These are phyloP conservation scores for Balansia obtecta DNA, from an alignment of 2,329 filamentous ascomycete genomes.

Conservation along the genomic window DNA sequence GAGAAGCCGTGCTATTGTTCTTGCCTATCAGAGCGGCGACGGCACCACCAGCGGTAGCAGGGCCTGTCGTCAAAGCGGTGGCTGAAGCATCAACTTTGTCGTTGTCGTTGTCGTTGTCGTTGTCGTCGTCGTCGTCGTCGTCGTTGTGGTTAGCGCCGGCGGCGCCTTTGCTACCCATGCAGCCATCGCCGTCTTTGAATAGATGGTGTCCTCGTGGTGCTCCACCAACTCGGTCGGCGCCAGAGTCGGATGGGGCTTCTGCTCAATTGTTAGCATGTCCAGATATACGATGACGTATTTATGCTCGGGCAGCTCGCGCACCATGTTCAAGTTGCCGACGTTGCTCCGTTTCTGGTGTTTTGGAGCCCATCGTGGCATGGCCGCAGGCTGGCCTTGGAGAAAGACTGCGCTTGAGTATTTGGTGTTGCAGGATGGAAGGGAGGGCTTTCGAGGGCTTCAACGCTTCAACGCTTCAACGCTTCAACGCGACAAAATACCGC, in stretches of 20 bases:
- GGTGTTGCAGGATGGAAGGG: background rate
- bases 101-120: no score
- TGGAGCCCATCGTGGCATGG: conserved; percentile 6
- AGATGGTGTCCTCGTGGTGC: conserved; percentile 28
- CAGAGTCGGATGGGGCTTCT: conserved; percentile 11
- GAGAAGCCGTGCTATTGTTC: conserved; percentile 15
- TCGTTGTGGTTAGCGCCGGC: conserved; percentile 17
- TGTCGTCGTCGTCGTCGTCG: conserved; percentile 15
- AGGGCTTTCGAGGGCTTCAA: background rate
- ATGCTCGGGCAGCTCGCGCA: background rate
- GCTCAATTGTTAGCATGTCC: no score
- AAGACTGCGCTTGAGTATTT: background rate
- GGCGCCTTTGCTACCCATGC: conserved; percentile 20
- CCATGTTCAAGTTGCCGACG: conserved; percentile 3
- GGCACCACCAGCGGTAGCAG: background rate
- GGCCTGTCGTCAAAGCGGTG: conserved; percentile 11
- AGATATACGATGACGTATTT: background rate
- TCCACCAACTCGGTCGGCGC: conserved; percentile 19
- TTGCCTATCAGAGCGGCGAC: background rate
- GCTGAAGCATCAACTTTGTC: conserved; percentile 6
- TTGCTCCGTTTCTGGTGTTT: conserved; percentile 7
- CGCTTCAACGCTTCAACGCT: no score
- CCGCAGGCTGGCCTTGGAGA: background rate
- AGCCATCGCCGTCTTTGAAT: conserved; percentile 30
- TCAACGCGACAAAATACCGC: no score